These are phyloP conservation scores for Podospora appendiculata DNA, from an alignment of 495 filamentous ascomycete species.

Conservation along the genomic window DNA sequence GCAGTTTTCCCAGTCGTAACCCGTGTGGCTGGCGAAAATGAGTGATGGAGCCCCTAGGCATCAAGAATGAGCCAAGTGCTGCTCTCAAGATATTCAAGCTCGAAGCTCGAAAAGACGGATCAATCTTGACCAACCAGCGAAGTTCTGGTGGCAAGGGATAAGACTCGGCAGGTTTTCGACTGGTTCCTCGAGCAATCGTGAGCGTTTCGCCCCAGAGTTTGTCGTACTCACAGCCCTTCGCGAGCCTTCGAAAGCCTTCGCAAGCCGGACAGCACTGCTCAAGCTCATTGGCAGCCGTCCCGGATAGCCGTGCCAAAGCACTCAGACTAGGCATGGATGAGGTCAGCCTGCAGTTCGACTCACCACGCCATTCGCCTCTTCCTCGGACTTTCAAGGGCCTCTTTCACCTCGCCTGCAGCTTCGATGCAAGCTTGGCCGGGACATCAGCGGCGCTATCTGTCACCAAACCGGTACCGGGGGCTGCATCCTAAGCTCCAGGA, in stretches of 20 bases:
- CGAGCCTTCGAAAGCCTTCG: background rate
- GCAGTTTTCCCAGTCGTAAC: too few relatives aligned
- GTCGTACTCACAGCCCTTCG: background rate
- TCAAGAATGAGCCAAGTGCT: too few relatives aligned
- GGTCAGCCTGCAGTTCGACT: slow-evolving; percentile 15
- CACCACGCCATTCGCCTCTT: background rate
- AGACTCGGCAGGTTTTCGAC: too few relatives aligned
- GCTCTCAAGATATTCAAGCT: background rate
- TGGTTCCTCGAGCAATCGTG: background rate
- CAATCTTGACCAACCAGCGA: too few relatives aligned
- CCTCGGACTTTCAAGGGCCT: background rate
- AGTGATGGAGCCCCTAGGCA: too few relatives aligned
- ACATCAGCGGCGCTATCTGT: too few relatives aligned
- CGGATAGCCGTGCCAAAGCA: slow-evolving; percentile 2
- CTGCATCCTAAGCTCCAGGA: too few relatives aligned
- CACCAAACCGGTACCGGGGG: too few relatives aligned
- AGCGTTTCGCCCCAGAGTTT: background rate
- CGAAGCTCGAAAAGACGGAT: background rate
- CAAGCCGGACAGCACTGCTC: background rate
- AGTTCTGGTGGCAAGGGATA: too few relatives aligned
- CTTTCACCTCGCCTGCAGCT: background rate
- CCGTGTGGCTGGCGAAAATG: too few relatives aligned
- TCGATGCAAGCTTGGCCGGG: too few relatives aligned
- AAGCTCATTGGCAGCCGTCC: background rate
- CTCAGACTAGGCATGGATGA: slow-evolving; percentile 3